These are phyloP conservation scores for Trichoderma koningii DNA, from an alignment of 2,329 filamentous ascomycete species.

Conservation along the genomic window DNA sequence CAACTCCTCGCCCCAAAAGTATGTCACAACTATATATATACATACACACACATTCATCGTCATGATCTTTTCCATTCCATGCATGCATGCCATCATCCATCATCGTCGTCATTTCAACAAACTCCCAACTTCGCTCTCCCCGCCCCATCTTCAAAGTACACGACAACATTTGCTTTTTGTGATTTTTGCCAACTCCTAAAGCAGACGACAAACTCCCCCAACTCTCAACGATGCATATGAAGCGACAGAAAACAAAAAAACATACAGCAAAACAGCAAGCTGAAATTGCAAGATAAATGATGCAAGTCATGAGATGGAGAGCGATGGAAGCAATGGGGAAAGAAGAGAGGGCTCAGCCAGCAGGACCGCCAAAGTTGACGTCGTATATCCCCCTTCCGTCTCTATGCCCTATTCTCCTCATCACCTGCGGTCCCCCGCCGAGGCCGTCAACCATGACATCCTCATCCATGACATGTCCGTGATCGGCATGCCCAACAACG, in stretches of 20 bases:
- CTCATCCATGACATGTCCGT: conserved; percentile 29
- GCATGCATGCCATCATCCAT: too few species aligned
- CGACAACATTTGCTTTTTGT: background rate
- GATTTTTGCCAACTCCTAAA: background rate
- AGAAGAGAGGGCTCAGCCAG: conserved; percentile 21
- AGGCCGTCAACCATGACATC: conserved; percentile 24
- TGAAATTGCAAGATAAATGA: background rate
- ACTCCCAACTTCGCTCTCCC: too few species aligned
- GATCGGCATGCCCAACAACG: conserved; percentile 27
- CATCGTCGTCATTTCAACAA: too few species aligned
- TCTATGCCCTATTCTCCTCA: conserved; percentile 30
- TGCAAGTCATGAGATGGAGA: too few species aligned
- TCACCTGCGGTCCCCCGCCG: conserved; percentile 16
- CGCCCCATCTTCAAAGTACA: too few species aligned
- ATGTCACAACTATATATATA: too few species aligned
- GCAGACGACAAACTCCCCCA: background rate
- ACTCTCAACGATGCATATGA: conserved; percentile 4
- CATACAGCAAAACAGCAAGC: background rate
- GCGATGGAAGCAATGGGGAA: background rate
- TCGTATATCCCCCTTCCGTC: conserved; percentile 36
- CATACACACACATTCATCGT: too few species aligned
- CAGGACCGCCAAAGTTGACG: conserved; percentile 35
- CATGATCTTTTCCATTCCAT: too few species aligned
- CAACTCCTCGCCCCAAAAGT: too few species aligned
- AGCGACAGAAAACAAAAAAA: background rate